Conservation (phyloP, 139 green algal genomes). For the Monoraphidium neglectum region DNA sequence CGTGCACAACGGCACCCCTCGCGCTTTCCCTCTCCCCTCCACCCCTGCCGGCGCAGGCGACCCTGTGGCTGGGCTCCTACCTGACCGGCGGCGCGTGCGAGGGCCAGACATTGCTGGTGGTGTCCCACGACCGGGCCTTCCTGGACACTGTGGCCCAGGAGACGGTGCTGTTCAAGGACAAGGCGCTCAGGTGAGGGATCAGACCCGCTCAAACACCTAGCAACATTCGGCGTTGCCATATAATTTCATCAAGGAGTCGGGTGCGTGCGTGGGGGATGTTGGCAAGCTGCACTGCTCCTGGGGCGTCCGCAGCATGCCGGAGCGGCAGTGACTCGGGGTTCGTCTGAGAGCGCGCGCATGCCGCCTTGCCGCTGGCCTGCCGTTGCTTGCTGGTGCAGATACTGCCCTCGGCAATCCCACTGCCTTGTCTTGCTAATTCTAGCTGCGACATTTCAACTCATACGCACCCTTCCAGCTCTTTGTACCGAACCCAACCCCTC, state of each 20-base stretch:
- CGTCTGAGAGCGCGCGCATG: too few relatives aligned
- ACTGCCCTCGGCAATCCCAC: too few relatives aligned
- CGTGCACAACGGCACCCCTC: not conserved
- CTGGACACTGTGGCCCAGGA: slow-evolving; percentile 48
- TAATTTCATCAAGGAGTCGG: too few relatives aligned
- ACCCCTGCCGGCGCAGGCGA: slow-evolving; percentile 40
- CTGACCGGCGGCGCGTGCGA: slow-evolving; percentile 14
- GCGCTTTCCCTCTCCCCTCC: not conserved
- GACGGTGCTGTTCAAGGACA: slow-evolving; percentile 33
- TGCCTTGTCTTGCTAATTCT: too few relatives aligned
- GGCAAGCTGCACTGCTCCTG: too few relatives aligned
- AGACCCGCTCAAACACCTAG: too few relatives aligned
- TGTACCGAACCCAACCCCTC: not conserved
- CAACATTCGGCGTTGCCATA: too few relatives aligned
- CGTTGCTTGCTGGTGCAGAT: too few relatives aligned
- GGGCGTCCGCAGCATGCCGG: too few relatives aligned
- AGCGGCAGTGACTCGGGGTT: too few relatives aligned
- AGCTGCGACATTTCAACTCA: not conserved
- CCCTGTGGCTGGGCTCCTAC: not conserved
- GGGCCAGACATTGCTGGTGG: slow-evolving; percentile 46
- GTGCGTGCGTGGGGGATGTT: too few relatives aligned
- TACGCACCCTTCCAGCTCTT: not conserved
- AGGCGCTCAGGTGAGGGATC: slow-evolving; percentile 7
- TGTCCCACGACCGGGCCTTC: slow-evolving; percentile 59
- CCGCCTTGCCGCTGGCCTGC: too few relatives aligned